Evolutionary conservation across 768 basidiomycete genomes (phyloP).

Genomic region (Russula sp.): DNA sequence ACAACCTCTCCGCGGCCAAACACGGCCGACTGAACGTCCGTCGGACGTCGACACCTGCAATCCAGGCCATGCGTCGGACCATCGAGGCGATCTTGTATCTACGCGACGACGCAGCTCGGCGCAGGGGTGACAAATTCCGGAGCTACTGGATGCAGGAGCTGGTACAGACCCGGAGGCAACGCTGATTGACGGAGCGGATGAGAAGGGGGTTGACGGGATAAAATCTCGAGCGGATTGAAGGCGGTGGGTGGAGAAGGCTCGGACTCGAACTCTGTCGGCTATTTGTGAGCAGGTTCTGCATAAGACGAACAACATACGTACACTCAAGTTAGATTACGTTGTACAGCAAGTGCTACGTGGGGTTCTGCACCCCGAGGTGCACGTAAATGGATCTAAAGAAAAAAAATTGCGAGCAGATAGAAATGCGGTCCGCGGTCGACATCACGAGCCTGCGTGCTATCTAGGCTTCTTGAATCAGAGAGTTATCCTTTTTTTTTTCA

Average conservation of each 20-base stretch:
- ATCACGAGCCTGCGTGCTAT: slow-evolving; percentile 53
- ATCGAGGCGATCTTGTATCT: slow-evolving; percentile 63
- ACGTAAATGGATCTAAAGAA: too few relatives aligned
- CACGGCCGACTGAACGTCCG: slow-evolving; percentile 35
- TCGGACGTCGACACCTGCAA: slow-evolving; percentile 49
- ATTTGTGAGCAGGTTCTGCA: too few relatives aligned
- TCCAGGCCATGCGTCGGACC: slow-evolving; percentile 48
- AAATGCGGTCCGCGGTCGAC: slow-evolving; percentile 37
- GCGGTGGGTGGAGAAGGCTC: slow-evolving; percentile 55
- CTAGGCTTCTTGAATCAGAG: slow-evolving; percentile 60
- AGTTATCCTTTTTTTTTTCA: slow-evolving; percentile 27
- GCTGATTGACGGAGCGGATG: slow-evolving; percentile 54
- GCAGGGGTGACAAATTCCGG: slow-evolving; percentile 73
- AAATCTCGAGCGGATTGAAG: slow-evolving; percentile 68
- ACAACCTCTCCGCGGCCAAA: slow-evolving; percentile 20
- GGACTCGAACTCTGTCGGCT: too few relatives aligned
- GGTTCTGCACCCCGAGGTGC: too few relatives aligned
- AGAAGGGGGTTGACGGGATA: slow-evolving; percentile 73
- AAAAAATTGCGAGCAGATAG: slow-evolving; percentile 35
- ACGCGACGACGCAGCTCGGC: slow-evolving; percentile 68
- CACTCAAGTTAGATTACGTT: too few relatives aligned
- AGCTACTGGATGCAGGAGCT: slow-evolving; percentile 32
- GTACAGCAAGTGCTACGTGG: too few relatives aligned
- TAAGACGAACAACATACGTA: too few relatives aligned
- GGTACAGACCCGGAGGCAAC: slow-evolving; percentile 31